Evolutionary conservation across 495 filamentous ascomycete genomes (phyloP).

Genomic region (Aspergillus mulundensis): DNA sequence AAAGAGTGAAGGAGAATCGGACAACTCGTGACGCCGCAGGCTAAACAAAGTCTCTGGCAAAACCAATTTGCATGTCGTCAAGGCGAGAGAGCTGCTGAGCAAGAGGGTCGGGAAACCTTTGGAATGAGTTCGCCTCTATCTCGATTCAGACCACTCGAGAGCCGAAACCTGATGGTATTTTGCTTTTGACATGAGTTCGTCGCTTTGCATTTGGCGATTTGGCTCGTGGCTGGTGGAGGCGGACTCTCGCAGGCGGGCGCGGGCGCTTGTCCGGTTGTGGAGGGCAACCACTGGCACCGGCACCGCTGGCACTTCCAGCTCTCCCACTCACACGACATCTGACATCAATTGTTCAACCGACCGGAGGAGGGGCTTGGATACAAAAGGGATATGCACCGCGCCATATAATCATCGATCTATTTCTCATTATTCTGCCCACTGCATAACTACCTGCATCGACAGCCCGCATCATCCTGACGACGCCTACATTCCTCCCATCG

Average conservation of each 20-base stretch:
- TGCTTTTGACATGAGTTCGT: conserved; percentile 19
- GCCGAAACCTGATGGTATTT: conserved; percentile 18
- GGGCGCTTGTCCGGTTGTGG: conserved; percentile 27
- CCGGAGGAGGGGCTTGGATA: not conserved
- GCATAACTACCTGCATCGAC: not conserved
- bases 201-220: conserved; percentile 9
- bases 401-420: not conserved
- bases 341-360: not conserved
- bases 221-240: conserved; percentile 23
- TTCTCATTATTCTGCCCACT: not conserved
- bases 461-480: conserved; percentile 6
- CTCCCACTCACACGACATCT: not conserved
- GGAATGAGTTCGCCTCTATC: conserved; percentile 4
- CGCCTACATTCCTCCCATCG: not conserved
- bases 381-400: not conserved
- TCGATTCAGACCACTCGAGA: not conserved
- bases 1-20: conserved; percentile 20
- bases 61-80: conserved; percentile 26
- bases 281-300: conserved; percentile 23
- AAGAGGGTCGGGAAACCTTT: not conserved
- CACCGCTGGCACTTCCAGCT: not conserved
- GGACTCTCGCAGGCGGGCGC: conserved; percentile 5
- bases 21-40: conserved; percentile 23
- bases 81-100: not conserved
- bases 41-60: conserved; percentile 18